Conservation (phyloP, 805 yeast species). For the Cephaloascus fragrans region DNA sequence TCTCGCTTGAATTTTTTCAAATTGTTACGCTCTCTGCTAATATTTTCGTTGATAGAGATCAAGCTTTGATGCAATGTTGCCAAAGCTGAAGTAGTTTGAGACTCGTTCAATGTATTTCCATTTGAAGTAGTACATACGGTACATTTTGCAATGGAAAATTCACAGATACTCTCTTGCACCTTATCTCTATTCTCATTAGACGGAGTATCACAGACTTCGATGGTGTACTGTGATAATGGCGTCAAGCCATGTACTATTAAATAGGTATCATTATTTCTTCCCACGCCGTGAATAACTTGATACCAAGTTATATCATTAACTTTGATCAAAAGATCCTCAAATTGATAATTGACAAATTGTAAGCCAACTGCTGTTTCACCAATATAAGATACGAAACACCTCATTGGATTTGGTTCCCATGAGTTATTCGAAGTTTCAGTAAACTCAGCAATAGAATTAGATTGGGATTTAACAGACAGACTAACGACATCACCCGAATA, state of each 20-base stretch:
- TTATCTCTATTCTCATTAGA: slow-evolving; percentile 19
- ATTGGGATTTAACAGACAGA: too few relatives aligned
- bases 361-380: slow-evolving; percentile 44
- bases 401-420: not conserved
- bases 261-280: slow-evolving; percentile 31
- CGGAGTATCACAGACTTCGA: slow-evolving; percentile 26
- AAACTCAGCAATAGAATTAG: too few relatives aligned
- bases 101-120: slow-evolving; percentile 18
- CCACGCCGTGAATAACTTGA: slow-evolving; percentile 43
- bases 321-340: slow-evolving; percentile 30
- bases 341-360: slow-evolving; percentile 33
- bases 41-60: slow-evolving; percentile 50
- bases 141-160: slow-evolving; percentile 15
- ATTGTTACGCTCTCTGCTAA: slow-evolving; percentile 47
- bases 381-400: slow-evolving; percentile 35
- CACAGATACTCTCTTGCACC: slow-evolving; percentile 22
- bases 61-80: slow-evolving; percentile 58
- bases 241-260: slow-evolving; percentile 58
- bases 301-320: slow-evolving; percentile 68
- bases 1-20: slow-evolving; percentile 51
- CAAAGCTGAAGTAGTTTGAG: slow-evolving; percentile 38
- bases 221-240: slow-evolving; percentile 55
- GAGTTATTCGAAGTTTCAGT: not conserved
- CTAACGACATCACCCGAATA: slow-evolving; percentile 25
- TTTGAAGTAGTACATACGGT: slow-evolving; percentile 23